These are phyloP conservation scores for Hymenoscyphus fructigenus DNA, from an alignment of 2,329 filamentous ascomycete genomes.

Conservation along the genomic window DNA sequence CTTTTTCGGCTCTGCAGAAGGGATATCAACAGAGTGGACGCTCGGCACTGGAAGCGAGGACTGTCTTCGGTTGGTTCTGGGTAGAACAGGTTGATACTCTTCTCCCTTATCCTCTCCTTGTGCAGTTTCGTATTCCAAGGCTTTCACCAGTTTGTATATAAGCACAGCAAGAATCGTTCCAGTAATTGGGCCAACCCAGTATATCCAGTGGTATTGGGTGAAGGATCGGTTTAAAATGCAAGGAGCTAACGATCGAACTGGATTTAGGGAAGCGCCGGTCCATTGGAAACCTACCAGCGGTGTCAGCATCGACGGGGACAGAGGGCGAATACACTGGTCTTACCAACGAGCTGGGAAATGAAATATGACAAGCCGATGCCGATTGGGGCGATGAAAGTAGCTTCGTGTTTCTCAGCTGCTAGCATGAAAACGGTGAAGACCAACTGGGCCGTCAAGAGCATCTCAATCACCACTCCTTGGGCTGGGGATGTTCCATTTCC, in stretches of 20 bases:
- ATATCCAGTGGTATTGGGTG: constrained; percentile 48
- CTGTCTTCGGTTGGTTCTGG: not conserved
- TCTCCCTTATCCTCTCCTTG: constrained; percentile 42
- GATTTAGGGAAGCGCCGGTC: constrained; percentile 50
- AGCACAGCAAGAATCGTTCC: constrained; percentile 49
- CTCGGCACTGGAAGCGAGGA: constrained; percentile 20
- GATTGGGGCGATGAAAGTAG: constrained; percentile 48
- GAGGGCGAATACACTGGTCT: constrained; percentile 1
- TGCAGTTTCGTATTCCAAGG: constrained; percentile 50
- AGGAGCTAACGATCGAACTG: constrained; percentile 47
- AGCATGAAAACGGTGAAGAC: constrained; percentile 52
- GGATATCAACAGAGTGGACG: not conserved
- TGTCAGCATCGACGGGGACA: not conserved
- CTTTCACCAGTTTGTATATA: constrained; percentile 52
- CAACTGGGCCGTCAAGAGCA: constrained; percentile 48
- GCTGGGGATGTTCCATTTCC: constrained; percentile 41
- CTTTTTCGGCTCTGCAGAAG: constrained; percentile 1
- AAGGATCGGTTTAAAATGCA: constrained; percentile 45
- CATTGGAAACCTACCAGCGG: constrained; percentile 43
- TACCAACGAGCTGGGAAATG: constrained; percentile 44
- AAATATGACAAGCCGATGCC: constrained; percentile 49
- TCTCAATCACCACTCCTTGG: constrained; percentile 51
- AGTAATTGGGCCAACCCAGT: constrained; percentile 51
- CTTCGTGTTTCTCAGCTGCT: constrained; percentile 50
- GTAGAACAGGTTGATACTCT: constrained; percentile 7